Evolutionary conservation across 2,329 filamentous ascomycete genomes (phyloP).

Genomic region (Aspergillus cejpii): DNA sequence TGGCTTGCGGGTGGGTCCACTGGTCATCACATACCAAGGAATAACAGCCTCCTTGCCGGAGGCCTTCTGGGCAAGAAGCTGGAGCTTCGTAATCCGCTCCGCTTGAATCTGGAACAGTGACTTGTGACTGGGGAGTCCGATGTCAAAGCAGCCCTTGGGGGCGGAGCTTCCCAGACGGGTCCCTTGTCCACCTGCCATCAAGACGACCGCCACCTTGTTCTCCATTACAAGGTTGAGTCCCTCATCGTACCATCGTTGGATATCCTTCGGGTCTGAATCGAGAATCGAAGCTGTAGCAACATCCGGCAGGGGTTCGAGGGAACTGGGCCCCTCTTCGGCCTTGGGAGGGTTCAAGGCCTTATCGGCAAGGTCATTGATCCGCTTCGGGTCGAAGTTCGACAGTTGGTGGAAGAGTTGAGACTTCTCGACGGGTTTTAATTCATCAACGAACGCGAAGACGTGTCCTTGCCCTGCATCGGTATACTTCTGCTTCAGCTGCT

Average conservation of each 20-base stretch:
- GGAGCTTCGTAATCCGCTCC: constrained; percentile 81
- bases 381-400: constrained; percentile 68
- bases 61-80: constrained; percentile 70
- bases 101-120: constrained; percentile 96
- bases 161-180: constrained; percentile 89
- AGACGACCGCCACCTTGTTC: constrained; percentile 73
- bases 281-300: constrained; percentile 83
- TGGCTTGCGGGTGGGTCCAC: constrained; percentile 80
- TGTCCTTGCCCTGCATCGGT: constrained; percentile 68
- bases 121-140: constrained; percentile 86
- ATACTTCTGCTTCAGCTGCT: constrained; percentile 65
- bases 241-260: constrained; percentile 74
- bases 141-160: constrained; percentile 96
- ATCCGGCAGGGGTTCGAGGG: constrained; percentile 80
- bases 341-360: constrained; percentile 72
- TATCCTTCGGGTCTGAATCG: constrained; percentile 71
- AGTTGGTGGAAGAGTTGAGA: constrained; percentile 75
- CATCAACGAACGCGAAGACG: constrained; percentile 81
- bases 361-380: constrained; percentile 82
- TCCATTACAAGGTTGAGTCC: constrained; percentile 60
- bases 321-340: constrained; percentile 43
- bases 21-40: constrained; percentile 99
- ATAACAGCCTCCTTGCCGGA: constrained; percentile 59
- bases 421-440: constrained; percentile 66
- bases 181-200: constrained; percentile 96